phyloP scores from a whole-genome alignment of 148 eudicot species.

The Hydrangea macrophylla region DNA sequence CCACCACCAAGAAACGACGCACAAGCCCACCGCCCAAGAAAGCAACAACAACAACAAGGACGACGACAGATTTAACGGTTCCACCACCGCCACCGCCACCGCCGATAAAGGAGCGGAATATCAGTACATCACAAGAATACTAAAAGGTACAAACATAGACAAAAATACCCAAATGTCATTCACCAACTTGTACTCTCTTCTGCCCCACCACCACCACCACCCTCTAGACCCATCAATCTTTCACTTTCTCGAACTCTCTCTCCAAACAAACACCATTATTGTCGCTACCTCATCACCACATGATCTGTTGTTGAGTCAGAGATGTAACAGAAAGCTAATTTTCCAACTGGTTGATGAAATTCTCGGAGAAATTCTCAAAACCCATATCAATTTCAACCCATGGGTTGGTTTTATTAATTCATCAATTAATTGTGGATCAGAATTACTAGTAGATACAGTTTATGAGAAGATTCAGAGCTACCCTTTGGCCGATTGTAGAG shows the following conservation, averaged over 20 bases:
- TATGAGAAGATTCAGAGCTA: slow-evolving; percentile 37
- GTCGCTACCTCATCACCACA: not conserved
- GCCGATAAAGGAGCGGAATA: slow-evolving; percentile 22
- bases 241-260: slow-evolving; percentile 44
- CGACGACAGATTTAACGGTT: slow-evolving; percentile 12
- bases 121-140: slow-evolving; percentile 57
- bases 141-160: slow-evolving; percentile 56
- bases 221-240: slow-evolving; percentile 73
- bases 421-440: no score
- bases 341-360: slow-evolving; percentile 65
- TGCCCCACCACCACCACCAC: no score
- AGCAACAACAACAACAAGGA: slow-evolving; percentile 7
- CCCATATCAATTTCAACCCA: slow-evolving; percentile 24
- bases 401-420: slow-evolving; percentile 7
- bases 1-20: slow-evolving; percentile 26
- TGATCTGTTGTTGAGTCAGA: slow-evolving; percentile 23
- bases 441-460: slow-evolving; percentile 37
- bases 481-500: slow-evolving; percentile 50
- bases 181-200: slow-evolving; percentile 50
- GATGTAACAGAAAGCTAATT: slow-evolving; percentile 51
- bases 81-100: slow-evolving; percentile 15
- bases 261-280: slow-evolving; percentile 6
- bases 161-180: slow-evolving; percentile 41
- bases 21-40: slow-evolving; percentile 19
- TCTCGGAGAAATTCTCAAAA: slow-evolving; percentile 44